Evolutionary conservation across 1,284 basidiomycete genomes (phyloP).

Genomic region (Cutaneotrichosporon mucoides): DNA sequence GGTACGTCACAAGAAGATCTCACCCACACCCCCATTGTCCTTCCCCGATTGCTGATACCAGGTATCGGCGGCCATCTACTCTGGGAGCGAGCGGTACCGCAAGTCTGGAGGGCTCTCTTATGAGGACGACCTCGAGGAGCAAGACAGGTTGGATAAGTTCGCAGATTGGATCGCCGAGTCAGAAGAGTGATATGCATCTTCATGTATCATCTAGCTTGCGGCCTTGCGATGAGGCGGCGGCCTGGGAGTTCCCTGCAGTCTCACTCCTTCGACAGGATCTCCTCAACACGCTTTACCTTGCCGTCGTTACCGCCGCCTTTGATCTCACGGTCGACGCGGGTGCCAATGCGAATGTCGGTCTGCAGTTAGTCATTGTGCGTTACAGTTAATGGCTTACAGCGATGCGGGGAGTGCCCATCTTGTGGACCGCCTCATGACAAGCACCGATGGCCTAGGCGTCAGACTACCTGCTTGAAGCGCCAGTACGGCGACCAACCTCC

Average conservation of each 20-base stretch:
- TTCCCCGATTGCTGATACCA: constrained; percentile 24
- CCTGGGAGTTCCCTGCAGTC: not conserved
- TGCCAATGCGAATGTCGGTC: constrained; percentile 89
- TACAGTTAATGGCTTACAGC: constrained; percentile 27
- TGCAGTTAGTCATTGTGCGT: constrained; percentile 44
- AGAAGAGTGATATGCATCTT: constrained; percentile 10
- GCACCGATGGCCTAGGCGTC: constrained; percentile 53
- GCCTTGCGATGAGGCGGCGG: not conserved
- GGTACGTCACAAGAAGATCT: constrained; percentile 18
- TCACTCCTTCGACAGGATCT: constrained; percentile 54
- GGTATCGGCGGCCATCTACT: constrained; percentile 74
- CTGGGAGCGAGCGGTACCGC: constrained; percentile 74
- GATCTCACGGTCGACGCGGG: constrained; percentile 68
- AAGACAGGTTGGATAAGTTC: constrained; percentile 78
- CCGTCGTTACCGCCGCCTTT: constrained; percentile 66
- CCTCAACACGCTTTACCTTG: constrained; percentile 73
- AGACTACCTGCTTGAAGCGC: too few relatives aligned
- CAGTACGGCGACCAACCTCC: constrained; percentile 20
- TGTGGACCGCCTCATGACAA: constrained; percentile 83
- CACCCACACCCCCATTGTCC: too few relatives aligned
- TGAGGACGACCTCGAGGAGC: constrained; percentile 59
- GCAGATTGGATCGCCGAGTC: constrained; percentile 68
- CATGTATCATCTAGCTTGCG: not conserved
- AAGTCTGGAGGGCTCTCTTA: constrained; percentile 57
- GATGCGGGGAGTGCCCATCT: constrained; percentile 47